These are phyloP conservation scores for Paracorniculantispora psalliotae DNA, from an alignment of 2,329 filamentous ascomycete species.

Conservation along the genomic window DNA sequence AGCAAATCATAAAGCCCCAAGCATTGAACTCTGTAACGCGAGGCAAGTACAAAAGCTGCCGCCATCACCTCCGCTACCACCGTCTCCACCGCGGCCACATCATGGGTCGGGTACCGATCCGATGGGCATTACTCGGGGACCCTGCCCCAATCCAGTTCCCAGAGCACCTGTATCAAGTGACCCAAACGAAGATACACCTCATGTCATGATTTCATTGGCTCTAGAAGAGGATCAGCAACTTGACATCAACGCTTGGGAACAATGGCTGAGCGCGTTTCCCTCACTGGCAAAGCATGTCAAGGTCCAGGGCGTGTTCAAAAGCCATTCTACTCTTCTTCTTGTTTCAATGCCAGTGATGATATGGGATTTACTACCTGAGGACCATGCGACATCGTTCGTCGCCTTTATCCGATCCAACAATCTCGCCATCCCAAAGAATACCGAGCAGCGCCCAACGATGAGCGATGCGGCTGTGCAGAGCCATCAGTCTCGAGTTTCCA, in stretches of 20 bases:
- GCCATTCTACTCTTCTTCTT: slow-evolving; percentile 53
- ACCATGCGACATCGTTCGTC: slow-evolving; percentile 53
- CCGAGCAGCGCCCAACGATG: slow-evolving; percentile 11
- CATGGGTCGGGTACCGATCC: slow-evolving; percentile 14
- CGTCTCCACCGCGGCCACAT: slow-evolving; percentile 26
- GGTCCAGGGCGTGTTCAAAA: slow-evolving; percentile 57
- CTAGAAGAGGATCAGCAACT: slow-evolving; percentile 53
- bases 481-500: slow-evolving; percentile 18
- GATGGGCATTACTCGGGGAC: slow-evolving; percentile 23
- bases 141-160: not conserved
- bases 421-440: slow-evolving; percentile 32
- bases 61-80: slow-evolving; percentile 26
- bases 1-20: slow-evolving; percentile 52
- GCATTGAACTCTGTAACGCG: slow-evolving; percentile 47
- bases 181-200: slow-evolving; percentile 51
- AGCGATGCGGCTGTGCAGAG: slow-evolving; percentile 21
- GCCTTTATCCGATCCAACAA: slow-evolving; percentile 57
- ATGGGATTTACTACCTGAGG: slow-evolving; percentile 55
- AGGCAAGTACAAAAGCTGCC: slow-evolving; percentile 25
- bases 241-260: slow-evolving; percentile 55
- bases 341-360: slow-evolving; percentile 55
- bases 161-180: slow-evolving; percentile 25
- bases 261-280: slow-evolving; percentile 52
- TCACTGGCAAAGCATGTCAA: slow-evolving; percentile 56
- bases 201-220: slow-evolving; percentile 57